Evolutionary conservation across 805 yeast species (phyloP).

Genomic region (Zygosaccharomyces kombuchaensis): DNA sequence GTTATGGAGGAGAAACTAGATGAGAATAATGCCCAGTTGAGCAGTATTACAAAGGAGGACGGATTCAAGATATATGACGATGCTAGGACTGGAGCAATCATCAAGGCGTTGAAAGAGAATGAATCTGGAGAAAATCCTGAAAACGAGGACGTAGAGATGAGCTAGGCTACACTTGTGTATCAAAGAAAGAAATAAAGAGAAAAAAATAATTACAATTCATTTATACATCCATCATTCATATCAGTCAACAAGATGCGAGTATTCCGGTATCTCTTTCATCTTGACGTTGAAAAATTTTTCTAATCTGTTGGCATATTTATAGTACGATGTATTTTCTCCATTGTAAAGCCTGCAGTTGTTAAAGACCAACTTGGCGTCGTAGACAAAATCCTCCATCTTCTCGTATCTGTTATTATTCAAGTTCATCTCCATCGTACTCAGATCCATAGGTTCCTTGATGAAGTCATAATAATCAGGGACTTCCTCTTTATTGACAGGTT

Average conservation of each 20-base stretch:
- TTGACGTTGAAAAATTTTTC: constrained; percentile 84
- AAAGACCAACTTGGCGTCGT: constrained; percentile 81
- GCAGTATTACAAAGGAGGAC: constrained; percentile 78
- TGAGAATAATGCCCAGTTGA: constrained; percentile 90
- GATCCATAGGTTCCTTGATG: constrained; percentile 96
- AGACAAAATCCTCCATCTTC: constrained; percentile 83
- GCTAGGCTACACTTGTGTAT: constrained; percentile 13
- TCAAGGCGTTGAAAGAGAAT: constrained; percentile 69
- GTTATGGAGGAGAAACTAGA: constrained; percentile 99
- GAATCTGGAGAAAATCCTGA: constrained; percentile 45
- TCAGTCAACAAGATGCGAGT: constrained; percentile 71
- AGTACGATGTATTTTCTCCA: constrained; percentile 91
- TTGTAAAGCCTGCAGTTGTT: constrained; percentile 91
- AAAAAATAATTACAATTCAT: constrained; percentile 1
- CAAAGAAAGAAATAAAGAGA: constrained; percentile 3
- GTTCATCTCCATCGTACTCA: constrained; percentile 91
- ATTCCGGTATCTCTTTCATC: constrained; percentile 88
- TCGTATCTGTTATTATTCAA: constrained; percentile 89
- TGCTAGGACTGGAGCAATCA: constrained; percentile 75
- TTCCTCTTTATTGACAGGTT: constrained; percentile 88
- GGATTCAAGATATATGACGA: constrained; percentile 86
- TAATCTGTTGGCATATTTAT: constrained; percentile 87
- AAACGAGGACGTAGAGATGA: constrained; percentile 34
- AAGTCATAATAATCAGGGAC: constrained; percentile 96
- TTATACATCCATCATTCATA: background rate